phyloP scores from a whole-genome alignment of 345 rosid genomes.

The Pseudoturritis turrita region DNA sequence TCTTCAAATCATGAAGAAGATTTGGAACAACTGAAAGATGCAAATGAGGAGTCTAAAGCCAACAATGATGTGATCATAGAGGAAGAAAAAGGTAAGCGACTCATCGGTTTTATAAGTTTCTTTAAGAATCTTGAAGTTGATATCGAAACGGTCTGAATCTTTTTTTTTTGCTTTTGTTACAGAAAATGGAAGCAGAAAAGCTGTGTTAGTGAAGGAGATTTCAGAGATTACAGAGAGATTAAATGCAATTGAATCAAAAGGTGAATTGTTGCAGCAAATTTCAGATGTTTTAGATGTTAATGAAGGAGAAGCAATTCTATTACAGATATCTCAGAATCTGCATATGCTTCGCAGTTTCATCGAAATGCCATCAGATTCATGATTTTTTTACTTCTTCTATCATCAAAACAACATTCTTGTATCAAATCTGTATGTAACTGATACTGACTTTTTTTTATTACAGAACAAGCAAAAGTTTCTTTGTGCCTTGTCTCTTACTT shows the following conservation, averaged over 20 bases:
- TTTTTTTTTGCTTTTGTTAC: background rate
- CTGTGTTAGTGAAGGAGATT: constrained; percentile 27
- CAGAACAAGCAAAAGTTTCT: constrained; percentile 14
- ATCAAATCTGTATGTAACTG: constrained; percentile 24
- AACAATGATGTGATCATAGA: constrained; percentile 6
- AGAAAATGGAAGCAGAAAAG: constrained; percentile 26
- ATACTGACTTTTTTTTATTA: constrained; percentile 11
- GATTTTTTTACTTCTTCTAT: constrained; percentile 14
- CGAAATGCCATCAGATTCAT: constrained; percentile 31
- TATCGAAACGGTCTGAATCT: constrained; percentile 1
- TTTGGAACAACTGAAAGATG: constrained; percentile 30
- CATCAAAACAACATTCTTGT: constrained; percentile 17
- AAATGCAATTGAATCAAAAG: constrained; percentile 42
- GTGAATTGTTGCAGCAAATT: constrained; percentile 31
- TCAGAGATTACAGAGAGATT: constrained; percentile 37
- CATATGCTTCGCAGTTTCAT: constrained; percentile 42
- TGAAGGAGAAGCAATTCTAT: constrained; percentile 36
- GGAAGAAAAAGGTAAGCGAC: constrained; percentile 11
- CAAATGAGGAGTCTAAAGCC: constrained; percentile 7
- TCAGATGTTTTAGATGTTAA: constrained; percentile 28
- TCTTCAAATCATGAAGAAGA: constrained; percentile 23
- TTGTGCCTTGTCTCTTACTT: background rate
- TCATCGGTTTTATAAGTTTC: background rate
- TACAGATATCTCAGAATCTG: constrained; percentile 42
- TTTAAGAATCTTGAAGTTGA: background rate